Base-by-base conservation (phyloP, 495 filamentous ascomycete genomes). In the Chaetomium cochliodes region DNA sequence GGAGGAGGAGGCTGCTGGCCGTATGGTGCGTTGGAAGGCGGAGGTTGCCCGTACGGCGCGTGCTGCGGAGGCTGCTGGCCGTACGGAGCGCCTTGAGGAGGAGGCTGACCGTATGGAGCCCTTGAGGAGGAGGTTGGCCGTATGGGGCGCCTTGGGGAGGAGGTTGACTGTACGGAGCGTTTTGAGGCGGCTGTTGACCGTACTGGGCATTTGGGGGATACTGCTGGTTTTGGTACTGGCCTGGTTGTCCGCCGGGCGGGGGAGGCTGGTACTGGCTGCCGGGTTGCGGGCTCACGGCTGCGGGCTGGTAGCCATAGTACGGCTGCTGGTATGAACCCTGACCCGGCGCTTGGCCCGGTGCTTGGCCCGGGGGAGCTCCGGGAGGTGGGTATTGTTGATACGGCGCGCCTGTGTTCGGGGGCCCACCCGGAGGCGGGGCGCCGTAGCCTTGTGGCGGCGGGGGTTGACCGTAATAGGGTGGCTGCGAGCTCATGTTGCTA, bases 341-440 rank as follows among this genome's bases (percentile, higher is more conserved):
- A 33, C 37, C 33, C 37, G 55, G 54, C 5, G 37, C 33, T 18
- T 57, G 54, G 33, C 54, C 54, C 33, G 54, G 55, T 18, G 37
- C 55, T 18, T 58, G 55, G 33, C 33, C 33, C 33, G 33, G 33
- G 6, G 33, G 33, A 33, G 30, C 3, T 6, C 55, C 55, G 13
- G 55, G 39, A 39, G 55, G 39, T n/a, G 37, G 55, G 39, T 58
- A 58, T 18, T 58, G 55, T 18, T 58, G 55, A 22, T 58, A 58
- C 5, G 37, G 39, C 3, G 55, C 55, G 5, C 39, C 39, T 0
- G 55, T 20, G 55, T 44, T 44, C 0, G 55, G 20, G 5, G 55
- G 28, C 12, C 37, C 55, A n/a, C 46, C 46, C 2, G 46, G 46
- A 12, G 52, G 52, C 26, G 52, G 28, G 52, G 28, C 52, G 20